A percentile compares a stretch with the other conserved stretches of the same genome.
Evolutionary conservation across 2,329 filamentous ascomycete species (phyloP).

Genomic region (Aspergillus awamori): DNA sequence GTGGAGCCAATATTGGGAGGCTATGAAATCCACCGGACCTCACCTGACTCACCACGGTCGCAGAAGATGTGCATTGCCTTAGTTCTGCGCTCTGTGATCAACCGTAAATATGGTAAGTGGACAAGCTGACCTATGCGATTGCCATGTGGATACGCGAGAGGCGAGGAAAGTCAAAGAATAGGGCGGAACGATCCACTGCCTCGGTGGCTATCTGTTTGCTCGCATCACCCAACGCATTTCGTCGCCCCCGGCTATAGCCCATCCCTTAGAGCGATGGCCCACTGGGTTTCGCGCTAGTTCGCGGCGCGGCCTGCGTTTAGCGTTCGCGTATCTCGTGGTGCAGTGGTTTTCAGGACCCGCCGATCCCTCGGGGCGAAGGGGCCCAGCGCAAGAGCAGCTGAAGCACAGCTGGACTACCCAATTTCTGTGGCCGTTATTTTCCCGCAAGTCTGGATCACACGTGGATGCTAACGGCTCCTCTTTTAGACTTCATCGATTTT

Average conservation of each 20-base stretch:
- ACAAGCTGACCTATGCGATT: neutral
- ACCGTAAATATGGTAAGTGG: slow-evolving; percentile 67
- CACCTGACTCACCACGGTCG: slow-evolving; percentile 68
- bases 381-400: slow-evolving; percentile 7
- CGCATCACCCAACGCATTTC: slow-evolving; percentile 1
- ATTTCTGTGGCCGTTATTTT: slow-evolving; percentile 4
- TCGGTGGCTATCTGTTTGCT: neutral
- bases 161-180: neutral
- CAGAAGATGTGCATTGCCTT: slow-evolving; percentile 75
- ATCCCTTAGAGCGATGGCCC: slow-evolving; percentile 23
- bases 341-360: slow-evolving; percentile 11
- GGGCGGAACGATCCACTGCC: neutral
- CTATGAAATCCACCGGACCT: slow-evolving; percentile 73
- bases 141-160: neutral
- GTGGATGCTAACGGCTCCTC: slow-evolving; percentile 15
- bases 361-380: slow-evolving; percentile 17
- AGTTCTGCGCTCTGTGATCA: slow-evolving; percentile 72
- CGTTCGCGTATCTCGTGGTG: slow-evolving; percentile 32
- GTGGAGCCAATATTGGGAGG: slow-evolving; percentile 72
- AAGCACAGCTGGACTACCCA: slow-evolving; percentile 6
- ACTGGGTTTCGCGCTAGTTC: slow-evolving; percentile 31
- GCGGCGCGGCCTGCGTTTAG: slow-evolving; percentile 27
- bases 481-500: slow-evolving; percentile 29
- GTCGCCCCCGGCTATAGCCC: slow-evolving; percentile 4
- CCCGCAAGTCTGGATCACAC: slow-evolving; percentile 7